Base-by-base conservation (phyloP, 257 asterid genomes). In the Salvia hispanica region DNA sequence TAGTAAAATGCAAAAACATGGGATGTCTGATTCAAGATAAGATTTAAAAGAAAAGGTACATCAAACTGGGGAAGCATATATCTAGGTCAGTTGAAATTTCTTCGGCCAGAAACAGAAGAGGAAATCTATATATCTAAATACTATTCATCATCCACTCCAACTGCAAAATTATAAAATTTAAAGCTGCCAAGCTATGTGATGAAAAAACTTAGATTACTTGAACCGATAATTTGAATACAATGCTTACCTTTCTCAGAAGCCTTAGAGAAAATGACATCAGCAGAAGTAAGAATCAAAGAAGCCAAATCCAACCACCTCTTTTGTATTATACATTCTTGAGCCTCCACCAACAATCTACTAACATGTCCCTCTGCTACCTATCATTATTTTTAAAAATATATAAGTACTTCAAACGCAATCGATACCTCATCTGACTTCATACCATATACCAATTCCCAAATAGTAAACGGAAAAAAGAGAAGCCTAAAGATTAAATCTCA, bases 321-420 rank as follows among this genome's bases (percentile, higher is more conserved):
- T 36, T 67, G 81, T 16, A 84, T 39, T 83, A 91, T 74, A 78
- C 87, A 83, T 66, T 94, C 84, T 75, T 84, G 93, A 4, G 97
- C 98, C 86, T 94, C 96, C 73, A 81, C 25, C 55, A 81, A 80
- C 83, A 94, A 69, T 65, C 90, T 83, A 28, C 57, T 84, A 66
- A 94, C 97, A 60, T 88, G 89, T 28, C 91, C 90, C 76, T 91
- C 98, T 51, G 97, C 96, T 14, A 91, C 95, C 99, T 94, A 79
- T 40, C 59, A 64, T 67, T 44, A 44, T 8, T 16, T 34, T 16
- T 14, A n/a, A 52, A 45, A 52, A 34, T 34, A 45, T 11, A 64
- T 8, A 67, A 43, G 2, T 12, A 0, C 21, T 55, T 31, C 57
- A 59, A 9, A 79, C 43, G 21, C 28, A 58, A 59, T 12, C 4